Evolutionary conservation across 2,329 filamentous ascomycete species (phyloP).

Genomic region (Kalaharituber pfeilii): DNA sequence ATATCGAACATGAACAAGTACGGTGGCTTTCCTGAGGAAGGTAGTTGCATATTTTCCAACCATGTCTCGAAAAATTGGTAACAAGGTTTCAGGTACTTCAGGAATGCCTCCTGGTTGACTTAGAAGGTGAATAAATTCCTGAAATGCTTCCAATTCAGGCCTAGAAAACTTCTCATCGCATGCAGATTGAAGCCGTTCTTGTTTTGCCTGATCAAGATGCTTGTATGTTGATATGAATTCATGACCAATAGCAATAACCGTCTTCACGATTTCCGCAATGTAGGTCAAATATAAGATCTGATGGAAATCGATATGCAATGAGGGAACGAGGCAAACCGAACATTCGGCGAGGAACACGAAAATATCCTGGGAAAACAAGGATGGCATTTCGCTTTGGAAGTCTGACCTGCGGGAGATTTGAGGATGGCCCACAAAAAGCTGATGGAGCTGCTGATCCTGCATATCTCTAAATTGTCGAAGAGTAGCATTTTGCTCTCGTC

Average conservation of each 20-base stretch:
- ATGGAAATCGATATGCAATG: conserved; percentile 53
- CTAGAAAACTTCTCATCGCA: background rate
- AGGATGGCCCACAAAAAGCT: conserved; percentile 49
- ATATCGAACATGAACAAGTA: conserved; percentile 74
- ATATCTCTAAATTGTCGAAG: conserved; percentile 50
- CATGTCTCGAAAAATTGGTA: conserved; percentile 17
- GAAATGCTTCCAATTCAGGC: background rate
- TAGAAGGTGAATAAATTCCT: background rate
- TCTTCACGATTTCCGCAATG: conserved; percentile 75
- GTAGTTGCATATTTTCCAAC: conserved; percentile 70
- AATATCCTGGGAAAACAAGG: conserved; percentile 50
- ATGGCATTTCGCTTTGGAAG: conserved; percentile 19
- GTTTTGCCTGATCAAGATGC: conserved; percentile 26
- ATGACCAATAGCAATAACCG: conserved; percentile 41
- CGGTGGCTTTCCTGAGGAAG: conserved; percentile 68
- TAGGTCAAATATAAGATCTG: conserved; percentile 76
- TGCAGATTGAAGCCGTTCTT: conserved; percentile 23
- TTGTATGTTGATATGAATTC: conserved; percentile 24
- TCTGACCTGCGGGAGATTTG: conserved; percentile 26
- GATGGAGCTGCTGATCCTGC: conserved; percentile 52
- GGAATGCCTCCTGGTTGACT: background rate
- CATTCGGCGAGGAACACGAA: conserved; percentile 72
- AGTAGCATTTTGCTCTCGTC: conserved; percentile 42
- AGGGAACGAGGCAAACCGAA: conserved; percentile 50
- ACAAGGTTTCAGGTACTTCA: background rate